These are phyloP conservation scores for Fraxinus latifolia DNA, from an alignment of 305 asterid genomes.

Conservation along the genomic window DNA sequence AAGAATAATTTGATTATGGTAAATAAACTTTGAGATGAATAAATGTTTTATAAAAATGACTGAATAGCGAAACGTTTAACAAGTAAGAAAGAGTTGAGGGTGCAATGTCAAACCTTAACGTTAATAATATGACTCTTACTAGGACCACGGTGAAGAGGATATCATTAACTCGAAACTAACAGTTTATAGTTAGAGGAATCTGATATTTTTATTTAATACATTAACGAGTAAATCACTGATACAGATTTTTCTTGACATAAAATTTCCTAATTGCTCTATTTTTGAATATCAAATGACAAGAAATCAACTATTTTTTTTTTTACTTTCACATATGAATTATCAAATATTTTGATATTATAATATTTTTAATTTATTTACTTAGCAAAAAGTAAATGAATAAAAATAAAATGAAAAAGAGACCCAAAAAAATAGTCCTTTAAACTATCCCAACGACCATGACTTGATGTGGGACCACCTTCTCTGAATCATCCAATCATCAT, in stretches of 20 bases:
- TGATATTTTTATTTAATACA: not conserved
- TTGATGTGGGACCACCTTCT: not conserved
- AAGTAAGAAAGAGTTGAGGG: not conserved
- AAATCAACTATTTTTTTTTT: not conserved
- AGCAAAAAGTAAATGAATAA: not conserved
- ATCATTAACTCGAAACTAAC: not conserved
- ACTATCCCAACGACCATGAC: not conserved
- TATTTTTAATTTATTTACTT: not conserved
- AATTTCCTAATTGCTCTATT: not conserved
- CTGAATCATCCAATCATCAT: conserved; percentile 10
- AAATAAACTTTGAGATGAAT: not conserved
- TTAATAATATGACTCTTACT: not conserved
- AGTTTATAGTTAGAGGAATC: not conserved
- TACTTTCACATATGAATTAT: not conserved
- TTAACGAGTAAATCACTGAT: not conserved
- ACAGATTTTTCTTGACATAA: not conserved
- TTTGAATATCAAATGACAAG: not conserved
- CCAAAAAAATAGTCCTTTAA: not conserved
- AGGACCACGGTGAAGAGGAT: not conserved
- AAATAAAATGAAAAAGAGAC: not conserved
- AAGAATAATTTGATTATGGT: not conserved
- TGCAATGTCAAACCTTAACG: not conserved
- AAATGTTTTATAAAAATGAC: not conserved
- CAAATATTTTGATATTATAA: not conserved
- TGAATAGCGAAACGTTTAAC: not conserved